A percentile compares a stretch with the other conserved stretches of the same genome.
Evolutionary conservation across 2,329 filamentous ascomycete genomes (phyloP).

Genomic region (Penicillium sp.): DNA sequence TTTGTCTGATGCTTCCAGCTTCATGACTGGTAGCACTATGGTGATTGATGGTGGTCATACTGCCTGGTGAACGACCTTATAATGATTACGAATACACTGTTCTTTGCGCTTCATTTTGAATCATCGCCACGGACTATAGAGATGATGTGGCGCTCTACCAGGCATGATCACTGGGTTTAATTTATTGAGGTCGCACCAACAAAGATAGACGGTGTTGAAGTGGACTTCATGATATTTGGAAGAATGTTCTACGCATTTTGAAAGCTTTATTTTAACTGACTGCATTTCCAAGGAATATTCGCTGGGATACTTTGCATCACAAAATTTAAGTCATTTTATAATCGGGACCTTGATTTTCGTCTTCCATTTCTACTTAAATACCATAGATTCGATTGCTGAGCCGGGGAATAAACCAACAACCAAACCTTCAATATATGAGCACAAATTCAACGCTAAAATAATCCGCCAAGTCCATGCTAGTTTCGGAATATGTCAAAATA

Average conservation of each 20-base stretch:
- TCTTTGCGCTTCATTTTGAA: not conserved
- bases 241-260: too few relatives aligned
- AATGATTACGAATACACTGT: not conserved
- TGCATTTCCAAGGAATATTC: too few relatives aligned
- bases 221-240: not conserved
- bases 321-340: too few relatives aligned
- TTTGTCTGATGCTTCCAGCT: conserved; percentile 65
- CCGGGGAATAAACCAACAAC: not conserved
- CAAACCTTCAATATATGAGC: not conserved
- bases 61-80: conserved; percentile 39
- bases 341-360: too few relatives aligned
- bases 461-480: not conserved
- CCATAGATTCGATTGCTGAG: too few relatives aligned
- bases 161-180: not conserved
- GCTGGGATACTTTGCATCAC: too few relatives aligned
- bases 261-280: not conserved
- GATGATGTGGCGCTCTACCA: not conserved
- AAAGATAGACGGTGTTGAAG: not conserved
- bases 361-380: not conserved
- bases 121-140: not conserved
- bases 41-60: conserved; percentile 70
- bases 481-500: not conserved
- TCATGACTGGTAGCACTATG: conserved; percentile 69
- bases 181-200: not conserved
- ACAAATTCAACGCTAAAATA: not conserved